Base-by-base conservation (phyloP, 345 rosid species). In the Camelina laxa region DNA sequence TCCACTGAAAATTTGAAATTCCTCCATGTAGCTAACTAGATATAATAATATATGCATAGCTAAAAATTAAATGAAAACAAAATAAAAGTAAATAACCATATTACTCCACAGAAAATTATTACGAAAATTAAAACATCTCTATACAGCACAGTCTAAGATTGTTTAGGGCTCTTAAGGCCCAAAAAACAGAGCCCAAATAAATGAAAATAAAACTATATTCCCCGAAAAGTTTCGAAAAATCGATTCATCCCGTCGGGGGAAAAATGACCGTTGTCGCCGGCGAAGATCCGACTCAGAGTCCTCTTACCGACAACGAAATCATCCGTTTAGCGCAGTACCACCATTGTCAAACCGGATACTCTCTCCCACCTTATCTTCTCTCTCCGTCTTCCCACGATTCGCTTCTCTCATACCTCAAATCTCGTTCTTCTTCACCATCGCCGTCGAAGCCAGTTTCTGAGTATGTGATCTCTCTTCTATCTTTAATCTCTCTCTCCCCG, bases 371-470 rank as follows among this genome's bases (percentile, higher is more conserved):
- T 7, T 86, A 51, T 67, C 77, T 90, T 44, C 85, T 83, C 72
- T 86, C 85, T 12, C 65, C 85, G n/a, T 51, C 82, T 45, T 86
- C 87, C 50, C 85, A 83, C 77, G 12, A 80, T 38, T 30, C 83
- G 24, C 85, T 87, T 76, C 61, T 91, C 72, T 80, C 85, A 39
- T 80, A 80, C 67, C 90, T 91, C 60, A 72, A 79, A 22, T 64
- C 84, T 22, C 93, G 97, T 71, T 76, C 89, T 49, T 75, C 80
- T 64, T 80, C 86, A 48, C 82, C 85, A 2, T 76, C 83, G 5
- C 80, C 96, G 30, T 89, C 97, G 9, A 67, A 72, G 39, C 76
- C 89, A 22, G 85, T 85, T 21, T 81, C 84, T 42, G 93, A 91
- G 19, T 91, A 91, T 70, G 69, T 80, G 0, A 45, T 80, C 53